These are phyloP conservation scores for Akanthomyces uredinophilus DNA, from an alignment of 2,329 filamentous ascomycete genomes.

Conservation along the genomic window DNA sequence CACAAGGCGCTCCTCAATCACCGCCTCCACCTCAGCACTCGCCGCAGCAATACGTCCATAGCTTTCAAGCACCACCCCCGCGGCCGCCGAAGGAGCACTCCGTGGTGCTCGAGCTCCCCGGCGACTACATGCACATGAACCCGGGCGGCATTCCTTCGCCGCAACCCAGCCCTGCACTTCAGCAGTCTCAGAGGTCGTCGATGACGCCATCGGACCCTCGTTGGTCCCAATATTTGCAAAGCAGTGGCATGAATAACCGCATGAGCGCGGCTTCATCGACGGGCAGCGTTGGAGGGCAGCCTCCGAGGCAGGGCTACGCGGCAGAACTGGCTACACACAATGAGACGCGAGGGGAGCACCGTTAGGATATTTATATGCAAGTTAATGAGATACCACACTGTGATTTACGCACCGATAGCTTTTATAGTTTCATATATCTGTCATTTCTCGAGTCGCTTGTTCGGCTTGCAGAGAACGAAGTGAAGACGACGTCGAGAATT, in stretches of 20 bases:
- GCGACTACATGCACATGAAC: slow-evolving; percentile 21
- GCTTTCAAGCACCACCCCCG: background rate
- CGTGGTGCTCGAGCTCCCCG: slow-evolving; percentile 21
- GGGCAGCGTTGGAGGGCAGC: slow-evolving; percentile 27
- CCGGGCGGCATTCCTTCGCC: background rate
- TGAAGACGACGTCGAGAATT: background rate
- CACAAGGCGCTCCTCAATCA: background rate
- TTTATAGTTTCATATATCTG: background rate
- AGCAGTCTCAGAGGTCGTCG: slow-evolving; percentile 32
- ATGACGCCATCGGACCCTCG: slow-evolving; percentile 25
- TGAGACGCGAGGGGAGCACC: slow-evolving; percentile 43
- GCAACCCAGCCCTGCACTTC: slow-evolving; percentile 3
- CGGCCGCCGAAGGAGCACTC: background rate
- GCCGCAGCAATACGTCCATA: background rate
- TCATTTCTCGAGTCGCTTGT: background rate
- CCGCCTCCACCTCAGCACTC: background rate
- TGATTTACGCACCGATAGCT: background rate
- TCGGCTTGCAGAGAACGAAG: too few species aligned
- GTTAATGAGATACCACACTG: background rate
- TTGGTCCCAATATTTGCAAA: slow-evolving; percentile 17
- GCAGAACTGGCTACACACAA: slow-evolving; percentile 42
- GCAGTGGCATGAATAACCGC: background rate
- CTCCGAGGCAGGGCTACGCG: slow-evolving; percentile 36
- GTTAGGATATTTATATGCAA: background rate
- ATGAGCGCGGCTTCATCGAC: slow-evolving; percentile 17